Conservation (phyloP, 768 basidiomycete genomes). For the Suillus decipiens region DNA sequence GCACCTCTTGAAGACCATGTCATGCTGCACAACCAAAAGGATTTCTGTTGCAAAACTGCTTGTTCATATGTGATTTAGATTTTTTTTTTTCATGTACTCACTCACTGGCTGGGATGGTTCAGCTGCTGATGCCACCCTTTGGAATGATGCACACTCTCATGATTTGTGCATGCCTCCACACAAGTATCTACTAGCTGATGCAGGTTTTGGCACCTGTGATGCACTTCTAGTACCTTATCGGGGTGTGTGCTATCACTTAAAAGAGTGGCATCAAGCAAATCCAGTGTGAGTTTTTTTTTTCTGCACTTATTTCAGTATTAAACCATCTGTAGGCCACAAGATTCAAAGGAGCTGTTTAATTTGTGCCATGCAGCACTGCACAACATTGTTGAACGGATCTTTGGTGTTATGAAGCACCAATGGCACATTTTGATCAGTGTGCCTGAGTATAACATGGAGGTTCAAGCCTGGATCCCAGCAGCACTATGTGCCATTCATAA, state of each 20-base stretch:
- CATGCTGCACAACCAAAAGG: slow-evolving; percentile 15
- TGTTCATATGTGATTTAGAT: slow-evolving; percentile 15
- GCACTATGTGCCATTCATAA: slow-evolving; percentile 28
- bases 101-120: slow-evolving; percentile 18
- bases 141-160: slow-evolving; percentile 9
- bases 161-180: slow-evolving; percentile 27
- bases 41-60: slow-evolving; percentile 13
- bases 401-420: slow-evolving; percentile 25
- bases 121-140: slow-evolving; percentile 14
- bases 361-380: neutral
- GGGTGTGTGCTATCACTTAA: slow-evolving; percentile 36
- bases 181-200: slow-evolving; percentile 6
- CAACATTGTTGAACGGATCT: slow-evolving; percentile 22
- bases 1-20: slow-evolving; percentile 1
- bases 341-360: slow-evolving; percentile 9
- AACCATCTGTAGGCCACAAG: neutral
- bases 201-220: slow-evolving; percentile 16
- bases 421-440: slow-evolving; percentile 10
- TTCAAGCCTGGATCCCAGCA: slow-evolving; percentile 21
- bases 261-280: slow-evolving; percentile 7
- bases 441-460: slow-evolving; percentile 15
- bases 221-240: slow-evolving; percentile 24
- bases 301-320: neutral
- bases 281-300: neutral
- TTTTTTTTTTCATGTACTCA: slow-evolving; percentile 12